phyloP scores from a whole-genome alignment of 2,329 filamentous ascomycete genomes.

The Zasmidium citrigriseum region DNA sequence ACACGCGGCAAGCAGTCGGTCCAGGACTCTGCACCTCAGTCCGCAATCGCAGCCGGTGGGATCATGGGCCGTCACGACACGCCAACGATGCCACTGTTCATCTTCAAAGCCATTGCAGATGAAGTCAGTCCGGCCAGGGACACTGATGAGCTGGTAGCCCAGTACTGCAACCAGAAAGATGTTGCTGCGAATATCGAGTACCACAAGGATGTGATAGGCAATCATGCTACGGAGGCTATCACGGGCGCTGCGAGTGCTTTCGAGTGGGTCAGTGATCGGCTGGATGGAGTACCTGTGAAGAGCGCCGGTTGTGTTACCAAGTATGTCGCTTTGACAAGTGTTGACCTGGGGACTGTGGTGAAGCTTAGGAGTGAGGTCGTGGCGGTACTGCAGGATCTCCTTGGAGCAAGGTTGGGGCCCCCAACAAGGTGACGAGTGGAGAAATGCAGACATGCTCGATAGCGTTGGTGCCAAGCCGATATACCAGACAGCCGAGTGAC shows the following conservation, averaged over 20 bases:
- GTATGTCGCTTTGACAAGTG: conserved; percentile 1
- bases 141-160: conserved; percentile 43
- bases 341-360: conserved; percentile 2
- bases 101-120: conserved; percentile 51
- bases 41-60: conserved; percentile 27
- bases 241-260: background rate
- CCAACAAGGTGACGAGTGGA: background rate
- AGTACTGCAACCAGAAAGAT: conserved; percentile 37
- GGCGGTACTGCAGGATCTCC: background rate
- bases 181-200: conserved; percentile 43
- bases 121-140: conserved; percentile 43
- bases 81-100: conserved; percentile 48
- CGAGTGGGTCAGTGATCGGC: conserved; percentile 1
- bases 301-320: background rate
- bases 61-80: conserved; percentile 39
- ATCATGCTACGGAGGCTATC: conserved; percentile 54
- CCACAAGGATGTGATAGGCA: conserved; percentile 43
- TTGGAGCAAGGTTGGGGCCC: background rate
- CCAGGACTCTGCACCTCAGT: conserved; percentile 21
- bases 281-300: background rate
- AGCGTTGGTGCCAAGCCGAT: too few relatives aligned
- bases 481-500: too few relatives aligned
- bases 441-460: background rate
- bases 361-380: background rate
- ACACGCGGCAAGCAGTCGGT: conserved; percentile 30